A percentile compares a stretch with the other conserved stretches of the same genome.
Conservation (phyloP, 2,329 filamentous ascomycete genomes). For the Fusarium continuum region DNA sequence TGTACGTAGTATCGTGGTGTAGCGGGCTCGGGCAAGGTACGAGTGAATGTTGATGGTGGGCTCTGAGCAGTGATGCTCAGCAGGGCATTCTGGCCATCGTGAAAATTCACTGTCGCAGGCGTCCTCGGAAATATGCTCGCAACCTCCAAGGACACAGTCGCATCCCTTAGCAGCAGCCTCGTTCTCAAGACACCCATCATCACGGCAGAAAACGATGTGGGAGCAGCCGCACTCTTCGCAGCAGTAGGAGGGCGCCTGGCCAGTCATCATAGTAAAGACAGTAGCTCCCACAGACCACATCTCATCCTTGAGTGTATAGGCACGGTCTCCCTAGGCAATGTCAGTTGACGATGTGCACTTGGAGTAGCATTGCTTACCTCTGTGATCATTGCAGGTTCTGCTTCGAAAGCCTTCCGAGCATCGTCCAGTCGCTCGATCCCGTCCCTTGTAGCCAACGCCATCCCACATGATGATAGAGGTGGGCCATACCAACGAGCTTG, state of each 20-base stretch:
- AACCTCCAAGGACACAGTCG: constrained; percentile 38
- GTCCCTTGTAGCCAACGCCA: constrained; percentile 19
- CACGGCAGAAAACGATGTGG: constrained; percentile 45
- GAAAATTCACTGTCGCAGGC: constrained; percentile 15
- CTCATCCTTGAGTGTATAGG: constrained; percentile 52
- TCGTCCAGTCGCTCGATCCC: constrained; percentile 24
- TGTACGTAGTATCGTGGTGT: constrained; percentile 42
- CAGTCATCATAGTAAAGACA: constrained; percentile 56
- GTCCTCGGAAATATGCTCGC: constrained; percentile 12
- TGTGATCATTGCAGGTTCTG: constrained; percentile 14
- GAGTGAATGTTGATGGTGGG: constrained; percentile 46
- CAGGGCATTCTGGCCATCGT: constrained; percentile 22
- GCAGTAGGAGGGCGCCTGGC: constrained; percentile 17
- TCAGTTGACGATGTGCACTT: not conserved
- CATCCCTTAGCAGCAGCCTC: constrained; percentile 25
- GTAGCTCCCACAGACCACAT: constrained; percentile 51
- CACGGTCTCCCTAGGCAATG: constrained; percentile 39
- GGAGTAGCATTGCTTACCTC: constrained; percentile 4
- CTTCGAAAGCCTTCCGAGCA: not conserved
- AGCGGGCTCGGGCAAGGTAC: constrained; percentile 38
- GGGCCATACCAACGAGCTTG: not conserved
- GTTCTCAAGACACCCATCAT: constrained; percentile 43
- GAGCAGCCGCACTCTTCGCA: constrained; percentile 39
- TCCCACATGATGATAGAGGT: not conserved
- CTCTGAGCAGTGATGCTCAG: constrained; percentile 33